Conservation (phyloP, 805 yeast genomes). For the Kodamaea neixiangensis region DNA sequence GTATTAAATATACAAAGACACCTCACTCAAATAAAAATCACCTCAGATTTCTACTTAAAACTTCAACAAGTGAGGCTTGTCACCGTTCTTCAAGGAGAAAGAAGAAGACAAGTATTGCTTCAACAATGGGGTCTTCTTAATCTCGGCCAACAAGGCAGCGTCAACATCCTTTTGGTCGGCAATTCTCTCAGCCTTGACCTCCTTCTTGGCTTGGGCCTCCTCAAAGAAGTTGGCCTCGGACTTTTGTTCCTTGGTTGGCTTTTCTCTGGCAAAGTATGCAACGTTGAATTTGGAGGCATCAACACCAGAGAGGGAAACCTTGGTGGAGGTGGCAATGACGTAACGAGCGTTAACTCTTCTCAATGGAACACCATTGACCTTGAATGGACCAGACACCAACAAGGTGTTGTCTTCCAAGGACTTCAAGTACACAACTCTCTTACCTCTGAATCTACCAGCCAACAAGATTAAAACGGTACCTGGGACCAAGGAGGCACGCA, state of each 20-base stretch:
- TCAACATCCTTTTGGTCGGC: conserved; percentile 97
- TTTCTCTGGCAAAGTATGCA: conserved; percentile 96
- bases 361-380: conserved; percentile 99
- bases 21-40: background rate
- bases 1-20: conserved; percentile 8
- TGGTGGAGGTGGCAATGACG: conserved; percentile 98
- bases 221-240: conserved; percentile 92
- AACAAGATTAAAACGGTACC: conserved; percentile 96
- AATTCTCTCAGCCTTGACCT: conserved; percentile 88
- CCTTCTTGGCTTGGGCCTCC: conserved; percentile 75
- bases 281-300: conserved; percentile 90
- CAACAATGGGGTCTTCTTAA: conserved; percentile 96
- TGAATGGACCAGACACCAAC: conserved; percentile 98
- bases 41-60: conserved; percentile 54
- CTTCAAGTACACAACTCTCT: conserved; percentile 98
- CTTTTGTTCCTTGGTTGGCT: conserved; percentile 76
- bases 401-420: conserved; percentile 96
- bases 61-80: conserved; percentile 96
- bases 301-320: conserved; percentile 75
- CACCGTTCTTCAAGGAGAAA: conserved; percentile 97
- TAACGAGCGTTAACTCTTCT: conserved; percentile 99
- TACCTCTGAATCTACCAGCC: conserved; percentile 99
- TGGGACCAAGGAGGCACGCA: conserved; percentile 94
- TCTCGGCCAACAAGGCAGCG: conserved; percentile 86
- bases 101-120: conserved; percentile 94